Base-by-base conservation (phyloP, 352 stramenopile genomes). In the Phytophthora melonis region DNA sequence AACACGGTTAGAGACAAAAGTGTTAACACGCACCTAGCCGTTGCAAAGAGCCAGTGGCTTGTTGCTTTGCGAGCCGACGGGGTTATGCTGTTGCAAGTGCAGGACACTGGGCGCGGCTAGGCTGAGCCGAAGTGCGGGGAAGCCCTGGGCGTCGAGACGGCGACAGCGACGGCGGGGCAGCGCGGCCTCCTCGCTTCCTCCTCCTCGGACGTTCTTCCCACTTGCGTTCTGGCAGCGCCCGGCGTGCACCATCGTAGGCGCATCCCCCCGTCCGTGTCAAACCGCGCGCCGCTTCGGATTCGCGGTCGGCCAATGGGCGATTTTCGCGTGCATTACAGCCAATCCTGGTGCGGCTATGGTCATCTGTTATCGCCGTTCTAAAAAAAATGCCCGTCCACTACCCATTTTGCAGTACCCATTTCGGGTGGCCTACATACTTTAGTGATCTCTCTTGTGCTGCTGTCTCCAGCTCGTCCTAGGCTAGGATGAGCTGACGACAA, bases 221-320 rank as follows among this genome's bases (percentile, higher is more conserved):
- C 23, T 73, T 73, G 55, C 18, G 68, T 71, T 75, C 32, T 75
- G 68, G 14, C 16, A 54, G 19, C 21, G 59, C 66, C 21, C 16
- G 62, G 25, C 43, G 54, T 59, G 63, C 62, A 58, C 36, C 30
- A 58, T 57, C 43, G 16, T 23, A 5, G 43, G 64, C 58, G 50
- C 66, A 68, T 68, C 60, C 50, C 50, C 34, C n/a, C 41, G 43
- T 43, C 36, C 25, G 58, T 65, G 58, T 65, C 58, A 65, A 30
- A 49, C 5, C 14, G 25, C 36, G 49, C 25, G 50, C 10, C 61
- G 32, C 34, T 68, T 68, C 61, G 41, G 21, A 68, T 68, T 16
- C 5, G 14, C n/a, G 58, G 53, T 61, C 19, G 23, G 11, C 61
- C 61, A 43, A 68, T 68, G 2, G 16, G 19, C 10, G 34, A 30